These are phyloP conservation scores for Candida nemodendra DNA, from an alignment of 805 yeast genomes.

Conservation along the genomic window DNA sequence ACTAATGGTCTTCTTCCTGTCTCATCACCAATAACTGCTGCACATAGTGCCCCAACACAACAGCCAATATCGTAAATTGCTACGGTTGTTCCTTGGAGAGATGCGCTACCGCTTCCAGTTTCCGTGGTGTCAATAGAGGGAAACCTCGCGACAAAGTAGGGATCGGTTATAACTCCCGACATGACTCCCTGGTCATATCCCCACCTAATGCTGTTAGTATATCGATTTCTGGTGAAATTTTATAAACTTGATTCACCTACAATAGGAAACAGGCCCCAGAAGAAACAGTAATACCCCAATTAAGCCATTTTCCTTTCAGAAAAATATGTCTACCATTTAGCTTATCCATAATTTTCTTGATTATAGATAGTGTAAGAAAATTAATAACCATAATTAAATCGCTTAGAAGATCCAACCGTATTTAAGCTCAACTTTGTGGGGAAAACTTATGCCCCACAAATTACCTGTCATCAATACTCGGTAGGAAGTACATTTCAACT, in stretches of 20 bases:
- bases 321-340: not conserved
- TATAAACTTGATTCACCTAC: too few relatives aligned
- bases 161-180: slow-evolving; percentile 52
- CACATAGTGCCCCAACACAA: slow-evolving; percentile 40
- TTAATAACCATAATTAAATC: too few relatives aligned
- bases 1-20: slow-evolving; percentile 57
- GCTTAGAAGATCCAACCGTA: too few relatives aligned
- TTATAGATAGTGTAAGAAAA: too few relatives aligned
- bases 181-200: slow-evolving; percentile 74
- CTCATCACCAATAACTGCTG: slow-evolving; percentile 42
- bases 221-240: too few relatives aligned
- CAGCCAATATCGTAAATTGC: slow-evolving; percentile 47
- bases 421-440: too few relatives aligned
- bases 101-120: slow-evolving; percentile 3
- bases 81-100: slow-evolving; percentile 44
- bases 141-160: slow-evolving; percentile 59
- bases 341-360: too few relatives aligned
- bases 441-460: too few relatives aligned
- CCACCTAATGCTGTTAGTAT: too few relatives aligned
- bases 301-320: not conserved
- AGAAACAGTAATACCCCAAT: not conserved
- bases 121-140: slow-evolving; percentile 29
- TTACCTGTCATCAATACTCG: too few relatives aligned
- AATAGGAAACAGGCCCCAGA: not conserved
- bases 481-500: too few relatives aligned